Percentiles rank a stretch among this genome's conserved stretches.
Conservation (phyloP, 352 stramenopile genomes). For the Sclerospora graminicola region DNA sequence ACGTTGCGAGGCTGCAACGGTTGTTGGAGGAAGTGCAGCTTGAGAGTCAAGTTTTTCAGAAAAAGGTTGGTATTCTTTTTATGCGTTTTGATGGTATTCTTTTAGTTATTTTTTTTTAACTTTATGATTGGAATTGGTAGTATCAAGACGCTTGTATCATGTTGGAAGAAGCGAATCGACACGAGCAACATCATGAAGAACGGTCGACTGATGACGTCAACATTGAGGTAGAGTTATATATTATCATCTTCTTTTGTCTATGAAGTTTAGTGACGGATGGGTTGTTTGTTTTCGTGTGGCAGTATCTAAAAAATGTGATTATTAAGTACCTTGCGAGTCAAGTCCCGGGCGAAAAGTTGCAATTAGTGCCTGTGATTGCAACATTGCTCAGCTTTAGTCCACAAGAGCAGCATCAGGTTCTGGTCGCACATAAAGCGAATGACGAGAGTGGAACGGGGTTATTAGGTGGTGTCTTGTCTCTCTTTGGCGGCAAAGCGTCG, state of each 20-base stretch:
- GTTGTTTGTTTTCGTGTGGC: conserved; percentile 1
- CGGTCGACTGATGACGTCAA: conserved; percentile 38
- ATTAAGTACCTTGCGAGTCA: conserved; percentile 80
- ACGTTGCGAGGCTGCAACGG: conserved; percentile 32
- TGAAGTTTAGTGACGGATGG: too few relatives aligned
- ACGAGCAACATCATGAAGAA: conserved; percentile 44
- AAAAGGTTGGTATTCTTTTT: conserved; percentile 19
- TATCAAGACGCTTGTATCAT: conserved; percentile 45
- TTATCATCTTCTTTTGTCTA: too few relatives aligned
- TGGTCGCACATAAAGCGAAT: conserved; percentile 28
- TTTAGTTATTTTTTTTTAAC: conserved; percentile 1
- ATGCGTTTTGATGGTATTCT: conserved; percentile 1
- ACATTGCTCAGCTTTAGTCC: conserved; percentile 67
- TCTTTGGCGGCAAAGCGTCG: conserved; percentile 33
- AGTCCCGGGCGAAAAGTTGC: conserved; percentile 61
- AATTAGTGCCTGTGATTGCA: conserved; percentile 69
- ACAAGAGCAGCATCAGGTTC: conserved; percentile 50
- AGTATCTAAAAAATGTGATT: conserved; percentile 82
- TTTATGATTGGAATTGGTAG: too few relatives aligned
- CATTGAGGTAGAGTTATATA: conserved; percentile 46
- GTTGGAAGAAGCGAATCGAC: conserved; percentile 38
- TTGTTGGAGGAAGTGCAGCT: conserved; percentile 35
- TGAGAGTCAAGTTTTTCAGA: conserved; percentile 32
- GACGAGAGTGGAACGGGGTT: conserved; percentile 34
- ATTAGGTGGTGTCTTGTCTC: conserved; percentile 62